Evolutionary conservation across 2,329 filamentous ascomycete species (phyloP).

Genomic region (Nothophoma quercina): DNA sequence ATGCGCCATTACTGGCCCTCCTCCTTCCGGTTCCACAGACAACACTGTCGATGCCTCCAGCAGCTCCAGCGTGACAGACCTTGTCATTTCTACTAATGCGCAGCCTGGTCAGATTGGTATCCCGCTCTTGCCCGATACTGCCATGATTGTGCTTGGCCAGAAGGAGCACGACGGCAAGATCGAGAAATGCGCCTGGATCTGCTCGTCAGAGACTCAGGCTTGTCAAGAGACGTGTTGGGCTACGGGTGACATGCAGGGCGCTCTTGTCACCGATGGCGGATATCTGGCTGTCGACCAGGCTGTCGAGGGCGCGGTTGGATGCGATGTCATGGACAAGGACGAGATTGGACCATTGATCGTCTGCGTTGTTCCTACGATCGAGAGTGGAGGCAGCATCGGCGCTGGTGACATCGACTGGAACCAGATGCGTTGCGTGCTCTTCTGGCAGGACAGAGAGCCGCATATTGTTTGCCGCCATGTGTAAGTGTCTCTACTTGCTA

Average conservation of each 20-base stretch:
- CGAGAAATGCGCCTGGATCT: constrained; percentile 3
- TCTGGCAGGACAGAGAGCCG: neutral
- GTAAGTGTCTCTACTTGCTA: too few species aligned
- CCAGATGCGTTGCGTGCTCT: neutral
- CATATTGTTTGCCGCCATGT: neutral
- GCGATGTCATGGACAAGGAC: neutral
- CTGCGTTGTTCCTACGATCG: neutral
- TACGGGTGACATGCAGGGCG: neutral
- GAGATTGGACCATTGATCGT: neutral
- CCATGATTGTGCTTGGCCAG: neutral
- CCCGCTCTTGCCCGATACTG: neutral
- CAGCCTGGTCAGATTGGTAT: neutral
- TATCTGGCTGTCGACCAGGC: neutral
- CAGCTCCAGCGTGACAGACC: neutral
- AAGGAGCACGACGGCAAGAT: neutral
- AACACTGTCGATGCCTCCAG: neutral
- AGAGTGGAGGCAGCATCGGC: neutral
- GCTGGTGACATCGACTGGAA: neutral
- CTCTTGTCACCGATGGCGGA: neutral
- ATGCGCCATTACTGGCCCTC: neutral
- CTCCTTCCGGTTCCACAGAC: neutral
- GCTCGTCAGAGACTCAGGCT: neutral
- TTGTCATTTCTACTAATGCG: neutral
- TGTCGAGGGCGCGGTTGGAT: neutral
- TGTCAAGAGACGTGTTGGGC: neutral